Percentiles rank a stretch among this genome's conserved stretches.
phyloP scores from a whole-genome alignment of 306 rosid genomes.

The Rosa rugosa region DNA sequence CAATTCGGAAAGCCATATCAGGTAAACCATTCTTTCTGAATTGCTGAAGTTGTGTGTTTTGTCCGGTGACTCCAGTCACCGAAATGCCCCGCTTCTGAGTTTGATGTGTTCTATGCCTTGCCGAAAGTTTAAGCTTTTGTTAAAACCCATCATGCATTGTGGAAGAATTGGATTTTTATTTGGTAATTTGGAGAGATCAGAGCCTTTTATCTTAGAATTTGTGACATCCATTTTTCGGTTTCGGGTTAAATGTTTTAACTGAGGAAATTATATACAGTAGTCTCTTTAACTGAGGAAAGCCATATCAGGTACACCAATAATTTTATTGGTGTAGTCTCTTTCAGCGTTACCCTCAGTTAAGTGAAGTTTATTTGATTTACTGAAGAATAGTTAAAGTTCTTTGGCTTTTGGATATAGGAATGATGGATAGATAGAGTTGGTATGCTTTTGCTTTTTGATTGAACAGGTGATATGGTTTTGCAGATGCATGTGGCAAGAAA shows the following conservation, averaged over 20 bases:
- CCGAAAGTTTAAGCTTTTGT: no score
- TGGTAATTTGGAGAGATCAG: neutral
- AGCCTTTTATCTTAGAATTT: neutral
- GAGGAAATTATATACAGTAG: neutral
- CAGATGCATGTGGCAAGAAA: conserved; percentile 57
- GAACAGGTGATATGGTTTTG: conserved; percentile 42
- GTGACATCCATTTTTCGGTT: neutral
- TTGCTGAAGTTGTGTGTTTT: no score
- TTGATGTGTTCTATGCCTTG: no score
- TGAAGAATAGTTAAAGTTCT: neutral
- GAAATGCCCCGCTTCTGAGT: no score
- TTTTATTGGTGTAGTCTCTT: neutral
- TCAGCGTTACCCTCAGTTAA: neutral
- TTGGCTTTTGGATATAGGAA: neutral
- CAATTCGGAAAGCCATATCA: no score
- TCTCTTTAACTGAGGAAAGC: no score
- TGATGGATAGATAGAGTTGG: neutral
- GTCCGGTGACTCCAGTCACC: no score
- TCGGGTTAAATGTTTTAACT: neutral
- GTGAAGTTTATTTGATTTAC: neutral
- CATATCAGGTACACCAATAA: no score
- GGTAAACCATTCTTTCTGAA: no score
- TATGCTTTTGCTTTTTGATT: conserved; percentile 29
- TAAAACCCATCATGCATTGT: neutral
- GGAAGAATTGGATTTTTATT: neutral